A percentile compares a stretch with the other conserved stretches of the same genome.
Conservation (phyloP, 1,139 yeast genomes). For the Yamadazyma triangularis region DNA sequence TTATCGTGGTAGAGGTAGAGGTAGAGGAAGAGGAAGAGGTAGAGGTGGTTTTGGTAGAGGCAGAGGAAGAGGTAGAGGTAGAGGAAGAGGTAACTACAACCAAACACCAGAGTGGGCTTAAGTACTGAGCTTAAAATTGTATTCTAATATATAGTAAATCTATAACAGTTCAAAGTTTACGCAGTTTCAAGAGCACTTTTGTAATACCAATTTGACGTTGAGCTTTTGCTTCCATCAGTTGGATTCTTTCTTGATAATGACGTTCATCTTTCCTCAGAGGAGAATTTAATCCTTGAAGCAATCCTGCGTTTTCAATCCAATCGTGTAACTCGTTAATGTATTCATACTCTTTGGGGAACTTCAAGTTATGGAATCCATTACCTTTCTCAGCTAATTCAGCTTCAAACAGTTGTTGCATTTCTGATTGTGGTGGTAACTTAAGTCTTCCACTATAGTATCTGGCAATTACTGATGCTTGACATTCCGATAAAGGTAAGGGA, state of each 20-base stretch:
- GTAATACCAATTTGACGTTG: too few species aligned
- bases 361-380: constrained; percentile 21
- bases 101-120: constrained; percentile 18
- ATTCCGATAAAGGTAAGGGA: constrained; percentile 46
- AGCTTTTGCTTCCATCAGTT: constrained; percentile 1
- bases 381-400: constrained; percentile 19
- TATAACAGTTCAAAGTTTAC: too few species aligned
- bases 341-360: constrained; percentile 23
- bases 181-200: too few species aligned
- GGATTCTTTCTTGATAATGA: too few species aligned
- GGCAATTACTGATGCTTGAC: constrained; percentile 40
- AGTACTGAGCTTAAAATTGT: too few species aligned
- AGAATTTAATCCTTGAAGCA: background rate
- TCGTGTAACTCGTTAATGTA: constrained; percentile 21
- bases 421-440: constrained; percentile 26
- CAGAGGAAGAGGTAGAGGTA: constrained; percentile 22
- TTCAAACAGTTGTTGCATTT: constrained; percentile 22
- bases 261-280: too few species aligned
- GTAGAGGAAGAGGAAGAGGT: constrained; percentile 30
- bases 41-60: constrained; percentile 20
- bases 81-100: constrained; percentile 17
- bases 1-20: constrained; percentile 21
- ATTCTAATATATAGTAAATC: too few species aligned
- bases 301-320: constrained; percentile 1
- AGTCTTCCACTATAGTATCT: constrained; percentile 38